Evolutionary conservation across 352 stramenopile species (phyloP).

Genomic region (Phytophthora foliorum): DNA sequence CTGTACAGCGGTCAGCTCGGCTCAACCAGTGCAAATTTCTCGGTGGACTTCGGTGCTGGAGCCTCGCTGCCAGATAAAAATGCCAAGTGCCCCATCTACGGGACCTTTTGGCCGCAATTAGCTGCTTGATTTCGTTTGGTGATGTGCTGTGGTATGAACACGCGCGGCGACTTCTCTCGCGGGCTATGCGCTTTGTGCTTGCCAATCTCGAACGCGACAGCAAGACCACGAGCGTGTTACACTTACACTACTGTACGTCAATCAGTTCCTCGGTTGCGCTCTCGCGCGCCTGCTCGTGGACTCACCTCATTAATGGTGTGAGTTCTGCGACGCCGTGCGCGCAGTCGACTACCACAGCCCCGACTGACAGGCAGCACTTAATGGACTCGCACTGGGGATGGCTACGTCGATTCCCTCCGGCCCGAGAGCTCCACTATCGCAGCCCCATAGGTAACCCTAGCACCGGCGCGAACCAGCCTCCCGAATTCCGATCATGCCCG

Average conservation of each 20-base stretch:
- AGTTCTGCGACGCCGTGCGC: slow-evolving; percentile 2
- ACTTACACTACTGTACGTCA: neutral
- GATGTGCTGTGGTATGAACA: slow-evolving; percentile 17
- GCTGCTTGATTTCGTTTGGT: slow-evolving; percentile 2
- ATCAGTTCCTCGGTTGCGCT: neutral
- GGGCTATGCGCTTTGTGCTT: neutral
- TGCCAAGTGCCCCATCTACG: neutral
- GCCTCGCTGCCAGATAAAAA: neutral
- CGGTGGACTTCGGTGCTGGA: neutral
- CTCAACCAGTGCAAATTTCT: slow-evolving; percentile 10
- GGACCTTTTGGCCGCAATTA: neutral
- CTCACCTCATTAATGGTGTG: slow-evolving; percentile 7
- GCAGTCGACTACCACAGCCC: slow-evolving; percentile 8
- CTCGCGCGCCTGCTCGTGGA: slow-evolving; percentile 4
- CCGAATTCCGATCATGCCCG: slow-evolving; percentile 2
- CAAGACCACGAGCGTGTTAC: slow-evolving; percentile 3
- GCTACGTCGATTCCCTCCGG: neutral
- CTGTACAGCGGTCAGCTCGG: slow-evolving; percentile 9
- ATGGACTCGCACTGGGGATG: neutral
- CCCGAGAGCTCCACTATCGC: neutral
- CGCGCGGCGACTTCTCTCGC: neutral
- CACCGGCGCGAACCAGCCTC: neutral
- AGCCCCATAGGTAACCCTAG: neutral
- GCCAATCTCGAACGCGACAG: slow-evolving; percentile 1
- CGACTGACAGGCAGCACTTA: slow-evolving; percentile 2